These are phyloP conservation scores for Exophiala viscosa DNA, from an alignment of 2,329 filamentous ascomycete species.

Conservation along the genomic window DNA sequence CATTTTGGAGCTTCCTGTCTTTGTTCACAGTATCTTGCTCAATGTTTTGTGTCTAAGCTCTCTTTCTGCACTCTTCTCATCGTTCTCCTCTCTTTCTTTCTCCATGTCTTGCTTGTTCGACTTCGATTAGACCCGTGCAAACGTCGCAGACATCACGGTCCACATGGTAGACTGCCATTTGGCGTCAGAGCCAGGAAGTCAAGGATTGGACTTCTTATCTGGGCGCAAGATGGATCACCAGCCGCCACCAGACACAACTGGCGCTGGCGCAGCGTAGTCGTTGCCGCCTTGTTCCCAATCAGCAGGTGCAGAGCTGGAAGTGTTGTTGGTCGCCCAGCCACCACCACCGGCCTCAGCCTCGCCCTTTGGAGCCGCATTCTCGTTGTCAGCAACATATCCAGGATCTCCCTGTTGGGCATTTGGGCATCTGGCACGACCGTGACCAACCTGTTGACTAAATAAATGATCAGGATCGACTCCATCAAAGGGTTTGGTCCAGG, in stretches of 20 bases:
- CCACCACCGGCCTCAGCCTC: conserved; percentile 13
- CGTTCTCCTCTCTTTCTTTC: background rate
- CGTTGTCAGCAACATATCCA: conserved; percentile 13
- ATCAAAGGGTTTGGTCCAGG: background rate
- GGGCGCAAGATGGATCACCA: background rate
- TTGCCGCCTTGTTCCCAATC: conserved; percentile 23
- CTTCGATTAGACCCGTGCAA: background rate
- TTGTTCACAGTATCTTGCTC: background rate
- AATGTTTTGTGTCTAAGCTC: background rate
- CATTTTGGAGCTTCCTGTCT: background rate
- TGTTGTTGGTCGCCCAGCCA: conserved; percentile 14
- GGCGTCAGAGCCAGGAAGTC: background rate
- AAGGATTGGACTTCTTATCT: background rate
- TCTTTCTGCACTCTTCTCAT: background rate
- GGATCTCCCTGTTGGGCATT: conserved; percentile 10
- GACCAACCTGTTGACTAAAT: conserved; percentile 18
- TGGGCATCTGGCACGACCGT: conserved; percentile 20
- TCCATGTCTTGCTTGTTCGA: background rate
- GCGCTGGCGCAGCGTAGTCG: conserved; percentile 15
- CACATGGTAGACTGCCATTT: background rate
- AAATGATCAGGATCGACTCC: background rate
- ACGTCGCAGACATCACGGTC: background rate
- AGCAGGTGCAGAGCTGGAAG: conserved; percentile 27
- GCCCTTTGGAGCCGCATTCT: conserved; percentile 14
- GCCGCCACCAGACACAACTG: conserved; percentile 5